These are phyloP conservation scores for Backusella circina DNA, from an alignment of 192 early-diverging fungal genomes.

Conservation along the genomic window DNA sequence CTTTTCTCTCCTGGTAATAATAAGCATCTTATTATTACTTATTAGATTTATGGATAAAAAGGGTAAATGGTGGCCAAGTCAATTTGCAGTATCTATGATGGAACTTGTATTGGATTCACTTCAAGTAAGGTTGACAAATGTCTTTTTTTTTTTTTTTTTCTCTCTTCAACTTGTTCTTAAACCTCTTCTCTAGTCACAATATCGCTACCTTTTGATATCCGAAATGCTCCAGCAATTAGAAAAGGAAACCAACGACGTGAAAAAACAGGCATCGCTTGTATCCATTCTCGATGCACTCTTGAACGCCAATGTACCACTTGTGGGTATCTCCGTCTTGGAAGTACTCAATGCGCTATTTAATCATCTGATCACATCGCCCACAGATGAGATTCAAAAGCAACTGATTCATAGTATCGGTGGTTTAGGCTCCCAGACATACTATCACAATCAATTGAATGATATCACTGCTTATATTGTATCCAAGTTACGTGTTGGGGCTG, in stretches of 20 bases:
- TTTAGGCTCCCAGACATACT: slow-evolving; percentile 54
- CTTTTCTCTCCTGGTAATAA: slow-evolving; percentile 3
- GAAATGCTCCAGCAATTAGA: slow-evolving; percentile 45
- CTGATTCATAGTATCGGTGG: slow-evolving; percentile 32
- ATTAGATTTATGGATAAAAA: slow-evolving; percentile 26
- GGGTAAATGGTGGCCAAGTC: slow-evolving; percentile 30
- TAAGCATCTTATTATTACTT: neutral
- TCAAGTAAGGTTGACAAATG: slow-evolving; percentile 14
- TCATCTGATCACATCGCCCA: slow-evolving; percentile 34
- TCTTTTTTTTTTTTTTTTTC: neutral
- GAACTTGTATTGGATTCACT: slow-evolving; percentile 25
- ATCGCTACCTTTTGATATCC: slow-evolving; percentile 46
- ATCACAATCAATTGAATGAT: slow-evolving; percentile 55
- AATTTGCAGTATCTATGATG: slow-evolving; percentile 23
- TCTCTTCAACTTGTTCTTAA: too few species aligned
- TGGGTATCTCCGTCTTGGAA: slow-evolving; percentile 50
- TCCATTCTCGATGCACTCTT: slow-evolving; percentile 41
- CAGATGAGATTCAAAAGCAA: slow-evolving; percentile 13
- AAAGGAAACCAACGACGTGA: neutral
- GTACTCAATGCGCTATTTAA: slow-evolving; percentile 44
- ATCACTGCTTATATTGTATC: slow-evolving; percentile 49
- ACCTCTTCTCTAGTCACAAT: slow-evolving; percentile 38
- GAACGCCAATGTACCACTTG: slow-evolving; percentile 33
- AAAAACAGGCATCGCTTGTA: slow-evolving; percentile 42
- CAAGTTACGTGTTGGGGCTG: slow-evolving; percentile 25